phyloP scores from a whole-genome alignment of 2,329 filamentous ascomycete species.

The Pestalotiopsis sp. region DNA sequence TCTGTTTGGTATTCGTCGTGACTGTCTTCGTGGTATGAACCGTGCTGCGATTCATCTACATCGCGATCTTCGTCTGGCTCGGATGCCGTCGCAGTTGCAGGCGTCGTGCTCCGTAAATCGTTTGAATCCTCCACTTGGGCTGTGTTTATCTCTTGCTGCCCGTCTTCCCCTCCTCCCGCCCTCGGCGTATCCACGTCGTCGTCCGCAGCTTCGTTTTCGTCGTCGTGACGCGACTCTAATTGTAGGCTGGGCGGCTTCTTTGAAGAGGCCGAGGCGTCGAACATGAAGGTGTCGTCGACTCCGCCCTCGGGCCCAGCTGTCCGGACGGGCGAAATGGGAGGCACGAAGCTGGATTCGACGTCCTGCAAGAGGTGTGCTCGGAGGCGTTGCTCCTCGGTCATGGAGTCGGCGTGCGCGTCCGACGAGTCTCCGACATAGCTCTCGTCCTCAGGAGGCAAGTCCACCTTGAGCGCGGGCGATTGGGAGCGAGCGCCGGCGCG shows the following conservation, averaged over 20 bases:
- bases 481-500: constrained; percentile 1
- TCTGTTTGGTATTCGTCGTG: neutral
- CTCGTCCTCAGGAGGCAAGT: constrained; percentile 17
- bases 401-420: constrained; percentile 47
- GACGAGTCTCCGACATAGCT: constrained; percentile 32
- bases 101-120: neutral
- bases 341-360: constrained; percentile 68
- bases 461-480: constrained; percentile 5
- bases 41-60: neutral
- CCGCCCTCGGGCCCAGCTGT: constrained; percentile 45
- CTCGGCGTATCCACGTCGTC: neutral
- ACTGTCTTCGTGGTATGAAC: neutral
- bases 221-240: neutral
- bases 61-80: neutral
- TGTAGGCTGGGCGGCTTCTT: neutral
- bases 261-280: constrained; percentile 40
- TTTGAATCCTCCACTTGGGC: neutral
- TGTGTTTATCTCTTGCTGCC: neutral
- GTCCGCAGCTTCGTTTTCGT: neutral
- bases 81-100: neutral
- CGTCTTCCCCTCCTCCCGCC: neutral
- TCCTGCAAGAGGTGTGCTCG: constrained; percentile 62
- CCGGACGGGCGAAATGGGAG: constrained; percentile 58
- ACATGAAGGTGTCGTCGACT: constrained; percentile 62
- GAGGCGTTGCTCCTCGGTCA: constrained; percentile 54